Conservation (phyloP, 2,329 filamentous ascomycete species). For the Sclerotinia sclerotiorum region DNA sequence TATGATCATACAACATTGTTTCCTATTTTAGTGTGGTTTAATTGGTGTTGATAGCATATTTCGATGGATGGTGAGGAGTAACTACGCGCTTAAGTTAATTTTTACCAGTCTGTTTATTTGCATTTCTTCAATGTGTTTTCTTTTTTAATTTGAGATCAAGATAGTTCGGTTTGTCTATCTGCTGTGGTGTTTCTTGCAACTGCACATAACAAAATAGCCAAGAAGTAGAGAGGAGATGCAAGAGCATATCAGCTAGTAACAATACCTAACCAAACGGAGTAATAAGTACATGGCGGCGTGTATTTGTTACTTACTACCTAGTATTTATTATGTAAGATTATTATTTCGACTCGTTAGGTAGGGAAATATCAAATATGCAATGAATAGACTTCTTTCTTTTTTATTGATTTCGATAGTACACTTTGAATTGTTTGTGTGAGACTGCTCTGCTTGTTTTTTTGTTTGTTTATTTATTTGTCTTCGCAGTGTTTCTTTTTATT, state of each 20-base stretch:
- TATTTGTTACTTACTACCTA: not conserved
- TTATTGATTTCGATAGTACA: no score
- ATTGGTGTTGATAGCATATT: constrained; percentile 1
- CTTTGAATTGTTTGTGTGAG: no score
- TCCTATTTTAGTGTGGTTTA: not conserved
- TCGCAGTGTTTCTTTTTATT: no score
- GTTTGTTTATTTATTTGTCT: no score
- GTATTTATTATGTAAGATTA: not conserved
- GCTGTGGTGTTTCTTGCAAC: not conserved
- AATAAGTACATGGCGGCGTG: not conserved
- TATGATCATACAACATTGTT: constrained; percentile 14
- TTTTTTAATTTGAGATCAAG: not conserved
- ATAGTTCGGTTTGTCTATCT: not conserved
- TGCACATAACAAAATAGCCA: not conserved
- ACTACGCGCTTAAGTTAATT: not conserved
- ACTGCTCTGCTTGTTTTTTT: no score
- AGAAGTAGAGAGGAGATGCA: not conserved
- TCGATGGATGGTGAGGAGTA: not conserved
- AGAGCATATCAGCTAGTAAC: not conserved
- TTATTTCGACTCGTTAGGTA: not conserved
- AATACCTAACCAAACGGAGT: not conserved
- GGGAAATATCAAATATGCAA: not conserved
- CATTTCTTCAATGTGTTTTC: not conserved
- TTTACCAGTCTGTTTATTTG: not conserved
- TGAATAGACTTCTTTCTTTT: no score